Conservation (phyloP, 352 stramenopile species). For the Phytophthora chlamydospora region DNA sequence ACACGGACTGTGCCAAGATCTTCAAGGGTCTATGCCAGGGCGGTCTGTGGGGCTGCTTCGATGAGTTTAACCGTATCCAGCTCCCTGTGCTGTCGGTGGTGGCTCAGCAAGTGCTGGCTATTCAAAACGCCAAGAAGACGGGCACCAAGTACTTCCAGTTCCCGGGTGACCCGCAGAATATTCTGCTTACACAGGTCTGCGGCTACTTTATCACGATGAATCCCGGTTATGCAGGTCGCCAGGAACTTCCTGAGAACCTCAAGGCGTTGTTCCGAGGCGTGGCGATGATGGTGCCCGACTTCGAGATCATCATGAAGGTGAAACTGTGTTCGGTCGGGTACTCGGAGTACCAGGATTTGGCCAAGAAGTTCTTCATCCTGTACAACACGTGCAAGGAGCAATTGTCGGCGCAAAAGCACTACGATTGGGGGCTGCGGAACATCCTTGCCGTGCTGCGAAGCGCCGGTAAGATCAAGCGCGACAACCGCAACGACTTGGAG, state of each 20-base stretch:
- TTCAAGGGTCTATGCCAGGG: slow-evolving; percentile 98
- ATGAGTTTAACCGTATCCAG: slow-evolving; percentile 98
- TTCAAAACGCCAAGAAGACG: slow-evolving; percentile 98
- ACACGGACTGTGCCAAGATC: slow-evolving; percentile 98
- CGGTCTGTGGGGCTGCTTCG: slow-evolving; percentile 97
- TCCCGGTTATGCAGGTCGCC: slow-evolving; percentile 96
- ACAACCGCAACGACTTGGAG: slow-evolving; percentile 89
- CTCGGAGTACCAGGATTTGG: slow-evolving; percentile 91
- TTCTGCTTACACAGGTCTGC: slow-evolving; percentile 94
- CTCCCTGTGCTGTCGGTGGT: slow-evolving; percentile 97
- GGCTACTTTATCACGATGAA: slow-evolving; percentile 99
- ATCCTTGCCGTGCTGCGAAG: slow-evolving; percentile 90
- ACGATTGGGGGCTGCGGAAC: slow-evolving; percentile 92
- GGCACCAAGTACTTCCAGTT: slow-evolving; percentile 97
- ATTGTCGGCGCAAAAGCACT: slow-evolving; percentile 92
- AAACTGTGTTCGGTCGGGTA: slow-evolving; percentile 94
- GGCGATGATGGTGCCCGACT: slow-evolving; percentile 93
- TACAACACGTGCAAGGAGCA: slow-evolving; percentile 94
- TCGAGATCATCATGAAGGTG: slow-evolving; percentile 97
- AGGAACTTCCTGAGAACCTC: slow-evolving; percentile 98
- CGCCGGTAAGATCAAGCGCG: slow-evolving; percentile 92
- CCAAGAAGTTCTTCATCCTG: slow-evolving; percentile 93
- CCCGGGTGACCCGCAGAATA: slow-evolving; percentile 97
- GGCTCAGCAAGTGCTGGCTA: slow-evolving; percentile 97
- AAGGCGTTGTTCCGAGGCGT: slow-evolving; percentile 94